Percentiles rank a stretch among this genome's conserved stretches.
Evolutionary conservation across 495 filamentous ascomycete species (phyloP).

Genomic region (Penicillium parvum): DNA sequence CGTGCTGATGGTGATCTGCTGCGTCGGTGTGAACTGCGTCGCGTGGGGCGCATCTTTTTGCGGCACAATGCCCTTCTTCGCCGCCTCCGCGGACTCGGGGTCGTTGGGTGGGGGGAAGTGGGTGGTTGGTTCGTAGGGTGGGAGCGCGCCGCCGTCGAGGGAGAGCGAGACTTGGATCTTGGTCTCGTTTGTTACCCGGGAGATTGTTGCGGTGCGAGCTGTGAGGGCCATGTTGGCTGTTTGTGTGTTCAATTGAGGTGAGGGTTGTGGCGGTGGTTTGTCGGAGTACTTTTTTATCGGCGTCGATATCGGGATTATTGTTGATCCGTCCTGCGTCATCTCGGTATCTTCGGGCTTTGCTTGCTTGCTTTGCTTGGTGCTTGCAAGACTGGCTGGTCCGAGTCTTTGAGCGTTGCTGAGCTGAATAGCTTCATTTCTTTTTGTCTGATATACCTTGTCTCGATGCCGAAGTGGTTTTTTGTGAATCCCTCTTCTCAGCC

Average conservation of each 20-base stretch:
- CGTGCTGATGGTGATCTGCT: slow-evolving; percentile 82
- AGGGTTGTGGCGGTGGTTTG: not conserved
- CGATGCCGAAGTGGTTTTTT: no score
- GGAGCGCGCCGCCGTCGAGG: slow-evolving; percentile 81
- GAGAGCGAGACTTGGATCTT: slow-evolving; percentile 89
- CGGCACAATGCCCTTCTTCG: slow-evolving; percentile 76
- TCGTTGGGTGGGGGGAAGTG: slow-evolving; percentile 38
- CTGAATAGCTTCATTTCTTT: no score
- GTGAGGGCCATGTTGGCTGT: slow-evolving; percentile 28
- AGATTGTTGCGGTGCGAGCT: slow-evolving; percentile 66
- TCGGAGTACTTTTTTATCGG: slow-evolving; percentile 18
- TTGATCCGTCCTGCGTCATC: slow-evolving; percentile 20
- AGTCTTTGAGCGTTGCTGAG: no score
- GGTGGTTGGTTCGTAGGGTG: slow-evolving; percentile 50
- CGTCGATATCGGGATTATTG: slow-evolving; percentile 23
- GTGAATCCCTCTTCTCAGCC: no score
- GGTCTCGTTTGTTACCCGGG: slow-evolving; percentile 92
- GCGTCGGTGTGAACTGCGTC: slow-evolving; percentile 70
- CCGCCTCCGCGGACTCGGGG: slow-evolving; percentile 38
- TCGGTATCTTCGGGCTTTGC: slow-evolving; percentile 7
- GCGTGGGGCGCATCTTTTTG: slow-evolving; percentile 77
- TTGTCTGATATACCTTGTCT: no score
- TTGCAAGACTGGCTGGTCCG: slow-evolving; percentile 22
- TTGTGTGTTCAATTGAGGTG: slow-evolving; percentile 7
- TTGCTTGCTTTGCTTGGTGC: not conserved